A percentile compares a stretch with the other conserved stretches of the same genome.
phyloP scores from a whole-genome alignment of 225 moss, liverwort and hornwort genomes.

The Pleurozium schreberi region DNA sequence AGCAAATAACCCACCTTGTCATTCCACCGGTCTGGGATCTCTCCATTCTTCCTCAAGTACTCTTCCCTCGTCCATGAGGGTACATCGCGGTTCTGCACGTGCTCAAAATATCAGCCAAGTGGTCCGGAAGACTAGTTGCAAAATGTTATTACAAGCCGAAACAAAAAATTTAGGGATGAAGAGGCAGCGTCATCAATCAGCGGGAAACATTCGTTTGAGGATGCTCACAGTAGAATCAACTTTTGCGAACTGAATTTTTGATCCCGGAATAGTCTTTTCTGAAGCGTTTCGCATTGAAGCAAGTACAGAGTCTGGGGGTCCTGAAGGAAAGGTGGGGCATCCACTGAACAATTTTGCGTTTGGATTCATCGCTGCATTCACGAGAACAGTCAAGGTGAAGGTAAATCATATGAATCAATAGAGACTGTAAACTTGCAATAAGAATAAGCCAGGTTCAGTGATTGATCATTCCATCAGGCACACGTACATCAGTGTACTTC shows the following conservation, averaged over 20 bases:
- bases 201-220: not conserved
- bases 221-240: conserved; percentile 6
- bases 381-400: not conserved
- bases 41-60: conserved; percentile 12
- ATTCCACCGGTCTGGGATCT: not conserved
- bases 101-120: not conserved
- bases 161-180: not conserved
- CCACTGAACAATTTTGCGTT: not conserved
- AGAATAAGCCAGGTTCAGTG: not conserved
- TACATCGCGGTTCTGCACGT: conserved; percentile 7
- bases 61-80: conserved; percentile 13
- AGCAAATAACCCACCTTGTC: not conserved
- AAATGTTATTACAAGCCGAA: not conserved
- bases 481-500: too few relatives aligned
- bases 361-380: not conserved
- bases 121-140: too few relatives aligned
- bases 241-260: not conserved
- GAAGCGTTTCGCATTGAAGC: not conserved
- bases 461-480: not conserved
- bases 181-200: not conserved
- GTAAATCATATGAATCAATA: not conserved
- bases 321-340: not conserved
- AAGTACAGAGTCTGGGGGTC: not conserved
- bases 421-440: not conserved
- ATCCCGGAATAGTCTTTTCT: not conserved